Evolutionary conservation across 768 basidiomycete genomes (phyloP), one percentile per base, ranked within the genome.

Genomic region (Kwoniella sp.): DNA sequence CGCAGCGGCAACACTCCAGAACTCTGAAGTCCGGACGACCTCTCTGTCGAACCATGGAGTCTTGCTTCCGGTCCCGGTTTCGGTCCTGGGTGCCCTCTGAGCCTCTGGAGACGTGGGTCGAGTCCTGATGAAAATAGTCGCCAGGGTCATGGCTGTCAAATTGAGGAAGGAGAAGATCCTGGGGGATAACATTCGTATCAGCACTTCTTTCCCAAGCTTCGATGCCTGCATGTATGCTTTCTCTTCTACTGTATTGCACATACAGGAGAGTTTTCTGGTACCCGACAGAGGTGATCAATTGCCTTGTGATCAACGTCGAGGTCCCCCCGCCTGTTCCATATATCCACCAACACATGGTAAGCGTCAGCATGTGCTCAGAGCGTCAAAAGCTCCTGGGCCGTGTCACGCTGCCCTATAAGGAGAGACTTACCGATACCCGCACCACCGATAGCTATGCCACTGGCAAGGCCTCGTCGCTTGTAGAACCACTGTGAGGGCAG

Each of bases 401-500:
- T 20, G 17, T 37, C 57, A 45, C 7, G 31, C 20, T 29, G n/a
- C 22, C 23, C 29, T 2, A n/a, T n/a, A n/a, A n/a, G 1, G 28
- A 41, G 9, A 4, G 4, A 60, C 67, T 28, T 47, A 45, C 75
- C 75, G 22, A 75, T 61, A 41, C 77, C 77, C 1, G 75, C 71
- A 0, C 77, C 77, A 11, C 65, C 65, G 1, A 77, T 73, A 7
- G 73, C 69, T 34, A 77, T 66, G 5, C 78, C 78, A 29, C 71
- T 75, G 0, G 76, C 76, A 0, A 77, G 25, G 0, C 78, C 78
- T 25, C 78, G 57, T 4, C 67, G 48, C 37, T 63, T 68, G 51
- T 67, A 70, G 66, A 79, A 79, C 74, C 74, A 79, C 15, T 79
- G 78, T 2, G 68, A 67, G 4, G 78, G 78, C 0, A 77, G 58